These are phyloP conservation scores for Mortierella hygrophila DNA, from an alignment of 192 early-diverging fungal species.

Conservation along the genomic window DNA sequence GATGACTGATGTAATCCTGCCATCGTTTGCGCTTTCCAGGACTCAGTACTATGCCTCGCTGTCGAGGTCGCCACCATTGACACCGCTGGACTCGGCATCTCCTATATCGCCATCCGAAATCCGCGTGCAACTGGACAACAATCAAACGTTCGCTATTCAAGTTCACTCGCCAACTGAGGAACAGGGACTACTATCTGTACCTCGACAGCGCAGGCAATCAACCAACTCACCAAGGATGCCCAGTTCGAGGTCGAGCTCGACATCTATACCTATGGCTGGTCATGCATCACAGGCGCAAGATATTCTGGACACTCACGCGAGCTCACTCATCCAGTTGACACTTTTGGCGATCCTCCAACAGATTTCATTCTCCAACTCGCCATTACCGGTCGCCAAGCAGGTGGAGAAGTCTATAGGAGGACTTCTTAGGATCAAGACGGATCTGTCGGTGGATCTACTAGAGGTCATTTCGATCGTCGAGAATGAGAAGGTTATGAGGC, in stretches of 20 bases:
- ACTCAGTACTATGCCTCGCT: constrained; percentile 9
- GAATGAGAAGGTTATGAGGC: constrained; percentile 43
- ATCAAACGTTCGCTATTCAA: constrained; percentile 40
- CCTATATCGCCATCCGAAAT: constrained; percentile 46
- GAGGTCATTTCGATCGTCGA: constrained; percentile 62
- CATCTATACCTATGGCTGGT: constrained; percentile 20
- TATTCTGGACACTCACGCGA: constrained; percentile 56
- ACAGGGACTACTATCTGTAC: constrained; percentile 32
- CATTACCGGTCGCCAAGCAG: constrained; percentile 58
- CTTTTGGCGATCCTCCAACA: constrained; percentile 64
- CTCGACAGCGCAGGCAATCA: background rate
- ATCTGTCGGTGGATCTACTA: constrained; percentile 64
- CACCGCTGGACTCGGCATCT: background rate
- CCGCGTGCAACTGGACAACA: constrained; percentile 51
- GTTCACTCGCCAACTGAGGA: constrained; percentile 49
- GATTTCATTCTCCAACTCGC: constrained; percentile 49
- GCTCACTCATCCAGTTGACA: constrained; percentile 64
- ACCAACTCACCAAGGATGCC: constrained; percentile 26
- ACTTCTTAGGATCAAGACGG: constrained; percentile 61
- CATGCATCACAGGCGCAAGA: constrained; percentile 30
- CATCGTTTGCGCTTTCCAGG: constrained; percentile 47
- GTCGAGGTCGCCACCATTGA: constrained; percentile 13
- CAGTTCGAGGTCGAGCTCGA: constrained; percentile 34
- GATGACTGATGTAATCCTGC: constrained; percentile 61
- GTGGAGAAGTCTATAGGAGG: constrained; percentile 62